These are phyloP conservation scores for Euphrasia confusa DNA, from an alignment of 257 asterid genomes.

Conservation along the genomic window DNA sequence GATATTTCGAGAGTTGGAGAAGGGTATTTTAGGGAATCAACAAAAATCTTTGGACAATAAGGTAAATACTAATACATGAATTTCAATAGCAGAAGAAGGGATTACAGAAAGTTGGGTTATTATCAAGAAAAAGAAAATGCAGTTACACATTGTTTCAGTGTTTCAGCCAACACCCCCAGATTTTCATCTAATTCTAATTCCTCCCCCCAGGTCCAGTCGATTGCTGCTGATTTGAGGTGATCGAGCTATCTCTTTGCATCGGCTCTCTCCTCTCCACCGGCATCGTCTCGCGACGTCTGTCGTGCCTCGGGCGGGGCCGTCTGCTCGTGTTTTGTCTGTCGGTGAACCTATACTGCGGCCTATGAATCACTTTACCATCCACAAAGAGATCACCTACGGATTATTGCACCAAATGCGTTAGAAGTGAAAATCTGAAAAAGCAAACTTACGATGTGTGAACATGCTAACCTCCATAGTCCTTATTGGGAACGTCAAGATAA, in stretches of 20 bases:
- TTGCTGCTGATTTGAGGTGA: slow-evolving; percentile 17
- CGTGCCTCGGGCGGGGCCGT: slow-evolving; percentile 76
- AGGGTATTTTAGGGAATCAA: background rate
- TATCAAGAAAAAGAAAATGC: background rate
- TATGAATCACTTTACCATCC: slow-evolving; percentile 75
- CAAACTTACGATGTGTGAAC: background rate
- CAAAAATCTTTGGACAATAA: too few species aligned
- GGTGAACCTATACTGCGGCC: slow-evolving; percentile 65
- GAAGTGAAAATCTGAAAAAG: background rate
- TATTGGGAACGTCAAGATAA: slow-evolving; percentile 78
- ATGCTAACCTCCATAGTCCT: slow-evolving; percentile 78
- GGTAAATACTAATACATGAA: too few species aligned
- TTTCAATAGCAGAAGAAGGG: too few species aligned
- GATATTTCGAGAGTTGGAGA: background rate
- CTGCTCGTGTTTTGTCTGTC: slow-evolving; percentile 49
- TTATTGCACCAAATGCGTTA: slow-evolving; percentile 17
- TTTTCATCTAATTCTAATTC: slow-evolving; percentile 11
- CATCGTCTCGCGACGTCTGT: slow-evolving; percentile 77
- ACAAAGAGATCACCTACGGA: slow-evolving; percentile 61
- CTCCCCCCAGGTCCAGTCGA: slow-evolving; percentile 3
- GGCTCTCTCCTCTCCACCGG: slow-evolving; percentile 57
- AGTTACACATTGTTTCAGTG: background rate
- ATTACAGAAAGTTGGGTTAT: background rate
- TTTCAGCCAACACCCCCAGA: slow-evolving; percentile 3
- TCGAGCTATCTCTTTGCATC: slow-evolving; percentile 9